Percentiles rank a stretch among this genome's conserved stretches.
Evolutionary conservation across 257 asterid genomes (phyloP).

Genomic region (Primulina huaijiensis): DNA sequence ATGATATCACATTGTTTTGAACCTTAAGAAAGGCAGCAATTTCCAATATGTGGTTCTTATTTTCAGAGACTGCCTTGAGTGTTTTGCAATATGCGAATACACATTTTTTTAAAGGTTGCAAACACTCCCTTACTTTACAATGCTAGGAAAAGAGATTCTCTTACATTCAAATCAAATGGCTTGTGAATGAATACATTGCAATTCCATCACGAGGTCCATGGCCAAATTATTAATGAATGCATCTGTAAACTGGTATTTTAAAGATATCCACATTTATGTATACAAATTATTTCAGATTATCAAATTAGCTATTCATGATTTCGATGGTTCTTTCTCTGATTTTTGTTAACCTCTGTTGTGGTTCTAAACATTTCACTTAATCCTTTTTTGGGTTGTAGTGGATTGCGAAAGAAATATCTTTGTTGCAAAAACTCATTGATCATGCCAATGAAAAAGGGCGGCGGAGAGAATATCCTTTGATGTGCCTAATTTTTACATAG

Average conservation of each 20-base stretch:
- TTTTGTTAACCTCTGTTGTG: constrained; percentile 12
- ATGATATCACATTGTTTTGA: constrained; percentile 4
- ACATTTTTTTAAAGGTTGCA: not conserved
- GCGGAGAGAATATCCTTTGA: constrained; percentile 91
- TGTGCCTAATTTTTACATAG: constrained; percentile 22
- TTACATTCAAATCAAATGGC: not conserved
- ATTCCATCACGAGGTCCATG: not conserved
- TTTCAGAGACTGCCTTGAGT: not conserved
- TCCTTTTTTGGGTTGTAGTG: constrained; percentile 51
- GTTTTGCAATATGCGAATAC: not conserved
- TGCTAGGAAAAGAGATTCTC: not conserved
- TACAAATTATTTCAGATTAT: constrained; percentile 12
- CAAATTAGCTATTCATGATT: constrained; percentile 10
- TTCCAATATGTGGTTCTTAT: not conserved
- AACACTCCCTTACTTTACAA: not conserved
- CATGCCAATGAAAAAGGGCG: constrained; percentile 93
- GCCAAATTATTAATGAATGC: constrained; percentile 3
- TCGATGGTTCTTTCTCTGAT: constrained; percentile 13
- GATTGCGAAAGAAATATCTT: constrained; percentile 59
- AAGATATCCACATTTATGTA: constrained; percentile 8
- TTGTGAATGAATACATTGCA: constrained; percentile 4
- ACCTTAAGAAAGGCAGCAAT: not conserved
- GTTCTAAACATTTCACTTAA: constrained; percentile 15
- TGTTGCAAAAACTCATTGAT: constrained; percentile 56
- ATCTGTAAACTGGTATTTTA: constrained; percentile 3